These are phyloP conservation scores for Candida sakaeoensis DNA, from an alignment of 805 yeast species.

Conservation along the genomic window DNA sequence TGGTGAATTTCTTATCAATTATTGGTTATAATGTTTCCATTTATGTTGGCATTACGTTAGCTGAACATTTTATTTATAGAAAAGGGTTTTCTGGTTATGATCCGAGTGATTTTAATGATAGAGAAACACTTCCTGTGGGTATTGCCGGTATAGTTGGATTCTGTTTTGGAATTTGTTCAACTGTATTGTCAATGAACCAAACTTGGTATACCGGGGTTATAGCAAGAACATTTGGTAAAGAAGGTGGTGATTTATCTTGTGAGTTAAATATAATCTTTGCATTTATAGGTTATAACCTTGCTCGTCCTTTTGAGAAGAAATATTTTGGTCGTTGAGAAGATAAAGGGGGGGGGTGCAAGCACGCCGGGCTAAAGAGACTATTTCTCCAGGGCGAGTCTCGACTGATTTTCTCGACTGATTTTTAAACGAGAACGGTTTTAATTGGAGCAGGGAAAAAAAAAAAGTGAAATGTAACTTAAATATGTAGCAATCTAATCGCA, in stretches of 20 bases:
- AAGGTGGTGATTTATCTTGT: slow-evolving; percentile 30
- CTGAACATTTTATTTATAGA: slow-evolving; percentile 28
- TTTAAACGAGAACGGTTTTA: too few relatives aligned
- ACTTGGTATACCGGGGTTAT: slow-evolving; percentile 33
- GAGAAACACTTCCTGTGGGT: slow-evolving; percentile 25
- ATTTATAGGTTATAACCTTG: slow-evolving; percentile 23
- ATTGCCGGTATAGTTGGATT: slow-evolving; percentile 28
- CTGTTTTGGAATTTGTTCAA: slow-evolving; percentile 27
- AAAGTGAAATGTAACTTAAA: not conserved
- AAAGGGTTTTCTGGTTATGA: slow-evolving; percentile 24
- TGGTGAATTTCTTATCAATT: slow-evolving; percentile 30
- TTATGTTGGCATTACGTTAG: slow-evolving; percentile 26
- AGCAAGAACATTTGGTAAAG: slow-evolving; percentile 19
- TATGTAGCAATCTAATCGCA: not conserved
- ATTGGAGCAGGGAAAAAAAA: not conserved
- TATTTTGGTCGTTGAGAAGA: slow-evolving; percentile 19
- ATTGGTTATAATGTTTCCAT: slow-evolving; percentile 31
- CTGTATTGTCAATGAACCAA: slow-evolving; percentile 30
- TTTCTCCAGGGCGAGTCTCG: not conserved
- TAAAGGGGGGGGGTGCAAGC: not conserved
- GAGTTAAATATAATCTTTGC: slow-evolving; percentile 27
- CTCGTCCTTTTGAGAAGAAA: slow-evolving; percentile 29
- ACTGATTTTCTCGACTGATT: not conserved
- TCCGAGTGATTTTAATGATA: slow-evolving; percentile 21
- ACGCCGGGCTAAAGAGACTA: not conserved